Percentiles rank a stretch among this genome's conserved stretches.
These are phyloP conservation scores for Pseudogymnoascus sp. DNA, from an alignment of 2,329 filamentous ascomycete species.

Conservation along the genomic window DNA sequence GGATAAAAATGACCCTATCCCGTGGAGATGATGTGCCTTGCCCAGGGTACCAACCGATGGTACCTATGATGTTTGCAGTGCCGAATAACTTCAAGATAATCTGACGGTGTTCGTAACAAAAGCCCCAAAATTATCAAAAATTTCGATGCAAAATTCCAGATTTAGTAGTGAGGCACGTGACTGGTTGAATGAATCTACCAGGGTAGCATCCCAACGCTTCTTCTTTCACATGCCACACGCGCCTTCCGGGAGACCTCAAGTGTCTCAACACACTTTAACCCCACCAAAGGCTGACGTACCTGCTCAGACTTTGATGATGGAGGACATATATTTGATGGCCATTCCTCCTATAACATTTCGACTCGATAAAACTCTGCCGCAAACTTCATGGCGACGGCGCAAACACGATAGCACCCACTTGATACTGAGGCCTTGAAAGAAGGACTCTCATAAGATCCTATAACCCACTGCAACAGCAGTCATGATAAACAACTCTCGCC, in stretches of 20 bases:
- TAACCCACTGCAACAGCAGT: not conserved
- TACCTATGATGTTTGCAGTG: not conserved
- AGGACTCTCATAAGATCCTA: not conserved
- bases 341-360: not conserved
- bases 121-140: not conserved
- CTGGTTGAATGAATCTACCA: not conserved
- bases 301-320: not conserved
- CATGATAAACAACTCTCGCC: constrained; percentile 28
- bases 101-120: not conserved
- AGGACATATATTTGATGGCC: not conserved
- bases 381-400: not conserved
- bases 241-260: not conserved
- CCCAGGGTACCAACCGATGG: not conserved
- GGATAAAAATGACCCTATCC: not conserved
- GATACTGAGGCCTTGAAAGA: not conserved
- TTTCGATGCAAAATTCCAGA: not conserved
- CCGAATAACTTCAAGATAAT: not conserved
- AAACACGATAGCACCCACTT: not conserved
- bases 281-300: constrained; percentile 5
- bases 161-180: not conserved
- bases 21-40: not conserved
- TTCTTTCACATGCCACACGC: constrained; percentile 1
- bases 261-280: not conserved
- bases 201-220: constrained; percentile 4
- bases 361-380: not conserved